Percentiles rank a stretch among this genome's conserved stretches.
Evolutionary conservation across 2,329 filamentous ascomycete genomes (phyloP).

Genomic region (Endothia cerciana): DNA sequence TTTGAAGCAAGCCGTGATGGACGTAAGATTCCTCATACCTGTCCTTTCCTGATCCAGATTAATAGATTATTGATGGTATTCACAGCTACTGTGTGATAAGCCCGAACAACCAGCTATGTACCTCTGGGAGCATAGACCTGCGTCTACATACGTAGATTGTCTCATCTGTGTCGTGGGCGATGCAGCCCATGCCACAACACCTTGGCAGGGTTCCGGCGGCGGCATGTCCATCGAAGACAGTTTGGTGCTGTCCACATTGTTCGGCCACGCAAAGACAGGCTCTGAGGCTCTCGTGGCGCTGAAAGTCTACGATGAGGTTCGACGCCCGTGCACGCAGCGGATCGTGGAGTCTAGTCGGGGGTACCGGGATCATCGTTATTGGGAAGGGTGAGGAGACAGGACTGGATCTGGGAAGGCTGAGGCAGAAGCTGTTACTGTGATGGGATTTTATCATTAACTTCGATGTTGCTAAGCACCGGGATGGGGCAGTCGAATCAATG

Average conservation of each 20-base stretch:
- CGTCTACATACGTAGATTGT: constrained; percentile 31
- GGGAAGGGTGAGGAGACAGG: constrained; percentile 10
- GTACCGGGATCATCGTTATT: constrained; percentile 10
- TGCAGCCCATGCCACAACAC: constrained; percentile 24
- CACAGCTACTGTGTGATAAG: constrained; percentile 32
- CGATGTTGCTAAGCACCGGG: constrained; percentile 9
- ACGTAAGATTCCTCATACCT: background rate
- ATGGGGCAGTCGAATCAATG: constrained; percentile 14
- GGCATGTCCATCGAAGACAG: constrained; percentile 20
- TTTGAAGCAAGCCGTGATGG: constrained; percentile 31
- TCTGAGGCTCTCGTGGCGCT: background rate
- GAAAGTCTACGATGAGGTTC: constrained; percentile 12
- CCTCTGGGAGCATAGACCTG: constrained; percentile 34
- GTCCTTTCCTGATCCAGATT: background rate
- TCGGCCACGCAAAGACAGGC: background rate
- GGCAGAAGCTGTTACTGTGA: constrained; percentile 4
- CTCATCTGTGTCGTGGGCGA: constrained; percentile 32
- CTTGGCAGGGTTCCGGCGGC: constrained; percentile 17
- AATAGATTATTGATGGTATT: no score
- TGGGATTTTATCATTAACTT: constrained; percentile 21
- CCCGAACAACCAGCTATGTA: constrained; percentile 32
- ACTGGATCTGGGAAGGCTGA: background rate
- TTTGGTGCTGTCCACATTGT: constrained; percentile 11
- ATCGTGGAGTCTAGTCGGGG: constrained; percentile 19
- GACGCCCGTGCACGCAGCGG: constrained; percentile 20